Percentiles rank a stretch among this genome's conserved stretches.
These are phyloP conservation scores for Moricandia moricandioides DNA, from an alignment of 345 rosid genomes.

Conservation along the genomic window DNA sequence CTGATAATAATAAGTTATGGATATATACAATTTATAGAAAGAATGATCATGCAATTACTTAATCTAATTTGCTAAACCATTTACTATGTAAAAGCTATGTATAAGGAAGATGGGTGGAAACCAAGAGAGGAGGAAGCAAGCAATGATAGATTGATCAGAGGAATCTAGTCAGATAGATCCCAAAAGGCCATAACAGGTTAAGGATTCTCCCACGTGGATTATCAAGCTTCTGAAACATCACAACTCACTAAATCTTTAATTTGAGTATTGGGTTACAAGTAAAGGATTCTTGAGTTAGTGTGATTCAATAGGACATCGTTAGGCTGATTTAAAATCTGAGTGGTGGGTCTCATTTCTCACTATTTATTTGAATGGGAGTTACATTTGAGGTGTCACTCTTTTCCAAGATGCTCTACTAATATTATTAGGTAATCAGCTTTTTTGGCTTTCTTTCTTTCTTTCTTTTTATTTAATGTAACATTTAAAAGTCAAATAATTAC, in stretches of 20 bases:
- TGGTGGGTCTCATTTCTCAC: background rate
- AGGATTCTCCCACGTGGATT: slow-evolving; percentile 23
- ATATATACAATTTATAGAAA: background rate
- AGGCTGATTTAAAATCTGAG: background rate
- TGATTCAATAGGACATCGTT: background rate
- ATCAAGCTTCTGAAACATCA: slow-evolving; percentile 11
- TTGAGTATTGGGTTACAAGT: background rate
- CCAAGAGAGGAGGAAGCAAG: background rate
- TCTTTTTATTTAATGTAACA: background rate
- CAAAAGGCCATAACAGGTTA: background rate
- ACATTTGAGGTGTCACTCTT: slow-evolving; percentile 7
- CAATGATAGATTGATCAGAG: background rate
- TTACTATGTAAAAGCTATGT: background rate
- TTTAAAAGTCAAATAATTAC: background rate
- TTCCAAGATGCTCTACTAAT: slow-evolving; percentile 15
- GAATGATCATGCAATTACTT: background rate
- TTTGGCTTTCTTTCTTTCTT: background rate
- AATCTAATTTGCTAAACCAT: background rate
- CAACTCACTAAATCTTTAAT: background rate
- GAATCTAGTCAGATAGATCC: background rate
- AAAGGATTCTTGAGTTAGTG: background rate
- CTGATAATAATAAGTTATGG: background rate
- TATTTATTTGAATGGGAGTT: background rate
- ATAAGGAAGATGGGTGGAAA: slow-evolving; percentile 5
- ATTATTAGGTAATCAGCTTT: background rate